Conservation (phyloP, 805 yeast species). For the Yarrowia alimentaria region DNA sequence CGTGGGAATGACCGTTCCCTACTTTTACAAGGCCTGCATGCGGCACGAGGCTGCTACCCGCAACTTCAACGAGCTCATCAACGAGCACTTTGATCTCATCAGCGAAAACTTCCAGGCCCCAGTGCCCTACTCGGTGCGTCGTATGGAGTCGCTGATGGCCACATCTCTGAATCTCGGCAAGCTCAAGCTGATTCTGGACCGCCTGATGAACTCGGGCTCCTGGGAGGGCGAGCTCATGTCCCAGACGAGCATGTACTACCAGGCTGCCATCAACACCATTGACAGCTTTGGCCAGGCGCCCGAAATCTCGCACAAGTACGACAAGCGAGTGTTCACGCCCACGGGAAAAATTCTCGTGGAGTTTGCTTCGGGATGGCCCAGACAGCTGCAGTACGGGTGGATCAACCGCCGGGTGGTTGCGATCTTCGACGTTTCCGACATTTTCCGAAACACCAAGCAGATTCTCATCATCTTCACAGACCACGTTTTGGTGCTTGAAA, state of each 20-base stretch:
- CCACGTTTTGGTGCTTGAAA: conserved; percentile 38
- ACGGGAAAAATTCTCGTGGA: conserved; percentile 86
- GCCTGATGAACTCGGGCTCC: conserved; percentile 53
- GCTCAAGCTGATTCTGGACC: conserved; percentile 62
- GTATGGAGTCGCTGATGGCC: conserved; percentile 59
- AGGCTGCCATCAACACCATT: conserved; percentile 60
- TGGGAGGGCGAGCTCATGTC: conserved; percentile 39
- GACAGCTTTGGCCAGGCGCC: conserved; percentile 76
- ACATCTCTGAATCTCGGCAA: conserved; percentile 71
- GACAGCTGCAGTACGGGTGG: conserved; percentile 86
- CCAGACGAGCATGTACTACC: conserved; percentile 44
- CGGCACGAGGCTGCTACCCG: conserved; percentile 91
- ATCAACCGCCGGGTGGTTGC: conserved; percentile 79
- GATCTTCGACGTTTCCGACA: conserved; percentile 52
- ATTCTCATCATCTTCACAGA: conserved; percentile 64
- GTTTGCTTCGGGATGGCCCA: conserved; percentile 83
- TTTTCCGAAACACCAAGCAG: conserved; percentile 36
- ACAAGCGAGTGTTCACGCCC: conserved; percentile 77
- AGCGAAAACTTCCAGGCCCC: conserved; percentile 36
- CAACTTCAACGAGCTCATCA: conserved; percentile 52
- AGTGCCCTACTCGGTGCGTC: conserved; percentile 46
- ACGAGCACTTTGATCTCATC: conserved; percentile 45
- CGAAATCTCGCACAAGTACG: conserved; percentile 48
- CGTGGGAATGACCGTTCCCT: conserved; percentile 79
- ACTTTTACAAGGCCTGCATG: conserved; percentile 88